phyloP scores from a whole-genome alignment of 306 rosid genomes.

The Prunus campanulata region DNA sequence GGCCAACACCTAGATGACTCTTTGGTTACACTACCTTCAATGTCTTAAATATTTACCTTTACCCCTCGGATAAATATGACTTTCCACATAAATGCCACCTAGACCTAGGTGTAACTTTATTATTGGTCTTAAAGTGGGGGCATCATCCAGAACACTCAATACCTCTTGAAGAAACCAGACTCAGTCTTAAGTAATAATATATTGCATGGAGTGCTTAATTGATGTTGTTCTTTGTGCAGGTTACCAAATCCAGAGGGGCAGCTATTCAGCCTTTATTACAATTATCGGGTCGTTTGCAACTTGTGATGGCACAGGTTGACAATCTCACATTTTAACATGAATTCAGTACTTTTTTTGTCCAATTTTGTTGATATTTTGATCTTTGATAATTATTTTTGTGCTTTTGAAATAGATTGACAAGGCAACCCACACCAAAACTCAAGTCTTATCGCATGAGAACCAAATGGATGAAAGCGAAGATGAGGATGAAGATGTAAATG shows the following conservation, averaged over 20 bases:
- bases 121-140: neutral
- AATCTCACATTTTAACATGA: conserved; percentile 6
- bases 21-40: neutral
- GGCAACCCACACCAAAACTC: conserved; percentile 46
- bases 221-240: conserved; percentile 36
- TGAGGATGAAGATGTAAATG: conserved; percentile 45
- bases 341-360: neutral
- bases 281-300: conserved; percentile 82
- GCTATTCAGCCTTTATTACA: conserved; percentile 65
- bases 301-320: conserved; percentile 74
- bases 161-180: neutral
- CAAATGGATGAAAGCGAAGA: conserved; percentile 46
- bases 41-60: neutral
- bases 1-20: conserved; percentile 2
- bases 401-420: conserved; percentile 56
- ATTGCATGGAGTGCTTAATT: neutral
- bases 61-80: neutral
- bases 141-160: neutral
- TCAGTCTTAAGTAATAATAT: neutral
- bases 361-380: conserved; percentile 25
- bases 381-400: conserved; percentile 5
- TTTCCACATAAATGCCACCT: neutral
- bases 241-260: conserved; percentile 58
- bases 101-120: neutral
- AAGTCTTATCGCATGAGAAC: conserved; percentile 23